Percentiles rank a stretch among this genome's conserved stretches.
These are phyloP conservation scores for Penicillium aurantiogriseum DNA, from an alignment of 2,329 filamentous ascomycete genomes.

Conservation along the genomic window DNA sequence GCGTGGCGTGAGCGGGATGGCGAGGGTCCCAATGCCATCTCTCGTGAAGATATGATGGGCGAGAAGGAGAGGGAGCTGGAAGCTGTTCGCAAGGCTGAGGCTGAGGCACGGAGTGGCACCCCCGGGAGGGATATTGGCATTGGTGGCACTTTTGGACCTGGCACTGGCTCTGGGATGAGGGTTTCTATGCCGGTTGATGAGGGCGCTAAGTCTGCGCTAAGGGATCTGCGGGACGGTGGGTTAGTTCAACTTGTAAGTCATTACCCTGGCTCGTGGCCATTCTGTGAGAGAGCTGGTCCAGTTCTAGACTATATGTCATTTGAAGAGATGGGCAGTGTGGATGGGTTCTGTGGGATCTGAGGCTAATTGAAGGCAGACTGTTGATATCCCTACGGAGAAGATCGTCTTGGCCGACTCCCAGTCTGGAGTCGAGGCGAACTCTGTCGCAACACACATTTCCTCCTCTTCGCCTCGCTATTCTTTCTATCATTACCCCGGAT, in stretches of 20 bases:
- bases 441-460: slow-evolving; percentile 51
- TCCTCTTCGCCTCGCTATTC: slow-evolving; percentile 57
- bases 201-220: slow-evolving; percentile 54
- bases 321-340: not conserved
- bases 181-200: slow-evolving; percentile 55
- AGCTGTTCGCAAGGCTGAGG: slow-evolving; percentile 59
- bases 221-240: slow-evolving; percentile 36
- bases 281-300: not conserved
- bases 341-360: not conserved
- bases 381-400: slow-evolving; percentile 52
- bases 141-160: slow-evolving; percentile 38
- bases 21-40: slow-evolving; percentile 30
- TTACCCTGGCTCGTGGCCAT: not conserved
- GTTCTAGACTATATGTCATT: not conserved
- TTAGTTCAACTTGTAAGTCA: slow-evolving; percentile 53
- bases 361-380: slow-evolving; percentile 36
- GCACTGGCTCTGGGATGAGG: slow-evolving; percentile 39
- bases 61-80: slow-evolving; percentile 59
- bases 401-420: slow-evolving; percentile 52
- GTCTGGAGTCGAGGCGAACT: slow-evolving; percentile 43
- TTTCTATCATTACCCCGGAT: slow-evolving; percentile 57
- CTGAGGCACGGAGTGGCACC: slow-evolving; percentile 56
- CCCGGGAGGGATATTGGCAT: slow-evolving; percentile 49
- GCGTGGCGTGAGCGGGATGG: slow-evolving; percentile 56
- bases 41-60: slow-evolving; percentile 56